Evolutionary conservation across 768 basidiomycete species (phyloP).

Genomic region (Boletus subparvulus): DNA sequence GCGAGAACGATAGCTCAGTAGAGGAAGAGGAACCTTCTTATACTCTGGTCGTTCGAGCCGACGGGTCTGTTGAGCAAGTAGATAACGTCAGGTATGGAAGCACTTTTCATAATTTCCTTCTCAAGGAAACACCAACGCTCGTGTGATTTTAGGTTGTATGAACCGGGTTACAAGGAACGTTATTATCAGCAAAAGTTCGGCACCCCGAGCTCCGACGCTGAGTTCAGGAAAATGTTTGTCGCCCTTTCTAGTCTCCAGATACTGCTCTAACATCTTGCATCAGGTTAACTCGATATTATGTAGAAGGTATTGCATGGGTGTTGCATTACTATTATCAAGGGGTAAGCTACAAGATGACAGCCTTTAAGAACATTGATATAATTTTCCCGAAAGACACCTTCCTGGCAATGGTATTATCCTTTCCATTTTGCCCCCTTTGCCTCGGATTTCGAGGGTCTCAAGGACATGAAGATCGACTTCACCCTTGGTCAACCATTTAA

Average conservation of each 20-base stretch:
- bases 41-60: slow-evolving; percentile 77
- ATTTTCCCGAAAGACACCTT: slow-evolving; percentile 60
- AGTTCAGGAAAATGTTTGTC: slow-evolving; percentile 72
- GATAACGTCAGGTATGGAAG: slow-evolving; percentile 84
- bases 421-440: slow-evolving; percentile 99
- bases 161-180: slow-evolving; percentile 92
- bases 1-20: slow-evolving; percentile 43
- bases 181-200: slow-evolving; percentile 96
- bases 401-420: slow-evolving; percentile 99
- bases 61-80: slow-evolving; percentile 92
- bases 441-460: slow-evolving; percentile 82
- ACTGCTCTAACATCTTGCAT: slow-evolving; percentile 3
- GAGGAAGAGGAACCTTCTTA: slow-evolving; percentile 51
- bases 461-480: slow-evolving; percentile 78
- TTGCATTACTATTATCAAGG: slow-evolving; percentile 98
- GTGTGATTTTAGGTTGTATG: slow-evolving; percentile 69
- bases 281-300: slow-evolving; percentile 80
- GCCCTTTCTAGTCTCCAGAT: background rate
- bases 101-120: background rate
- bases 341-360: slow-evolving; percentile 44
- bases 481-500: slow-evolving; percentile 85
- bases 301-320: slow-evolving; percentile 96
- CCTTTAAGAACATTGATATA: slow-evolving; percentile 17
- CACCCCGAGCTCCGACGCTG: slow-evolving; percentile 62
- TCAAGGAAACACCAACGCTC: background rate